phyloP scores from a whole-genome alignment of 177 flowering plant species.

The Telopea speciosissima region DNA sequence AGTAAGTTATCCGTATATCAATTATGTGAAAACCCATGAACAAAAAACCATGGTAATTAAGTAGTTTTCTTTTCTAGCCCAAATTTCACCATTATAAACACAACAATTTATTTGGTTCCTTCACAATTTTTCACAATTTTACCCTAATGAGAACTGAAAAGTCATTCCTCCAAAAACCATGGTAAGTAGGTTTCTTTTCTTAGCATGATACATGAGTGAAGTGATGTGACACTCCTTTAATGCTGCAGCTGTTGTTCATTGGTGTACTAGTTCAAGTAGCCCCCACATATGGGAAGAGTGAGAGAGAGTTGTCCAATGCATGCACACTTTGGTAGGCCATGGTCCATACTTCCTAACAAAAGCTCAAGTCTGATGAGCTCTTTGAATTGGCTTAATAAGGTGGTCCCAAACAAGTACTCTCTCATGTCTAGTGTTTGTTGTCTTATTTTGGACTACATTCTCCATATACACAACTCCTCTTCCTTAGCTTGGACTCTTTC shows the following conservation, averaged over 20 bases:
- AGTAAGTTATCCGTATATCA: too few relatives aligned
- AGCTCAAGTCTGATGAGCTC: too few relatives aligned
- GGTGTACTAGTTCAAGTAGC: not conserved
- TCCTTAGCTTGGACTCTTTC: constrained; percentile 1
- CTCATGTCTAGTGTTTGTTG: not conserved
- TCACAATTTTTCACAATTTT: not conserved
- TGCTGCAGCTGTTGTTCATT: not conserved
- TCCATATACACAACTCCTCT: not conserved
- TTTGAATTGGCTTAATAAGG: constrained; percentile 15
- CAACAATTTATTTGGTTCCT: not conserved
- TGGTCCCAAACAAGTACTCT: constrained; percentile 10
- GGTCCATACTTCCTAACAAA: constrained; percentile 10
- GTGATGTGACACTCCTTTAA: not conserved
- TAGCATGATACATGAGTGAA: not conserved
- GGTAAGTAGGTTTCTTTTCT: not conserved
- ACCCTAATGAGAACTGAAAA: not conserved
- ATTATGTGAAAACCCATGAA: too few relatives aligned
- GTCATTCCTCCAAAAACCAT: not conserved
- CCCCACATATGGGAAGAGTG: not conserved
- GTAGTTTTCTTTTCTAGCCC: too few relatives aligned
- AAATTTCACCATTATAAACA: not conserved
- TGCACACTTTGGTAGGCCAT: constrained; percentile 10
- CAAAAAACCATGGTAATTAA: too few relatives aligned
- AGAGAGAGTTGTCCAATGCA: not conserved
- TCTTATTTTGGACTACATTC: constrained; percentile 12